Evolutionary conservation across 2,329 filamentous ascomycete genomes (phyloP), one percentile per base, ranked within the genome.

Genomic region (Zelopaecilomyces penicillatus): DNA sequence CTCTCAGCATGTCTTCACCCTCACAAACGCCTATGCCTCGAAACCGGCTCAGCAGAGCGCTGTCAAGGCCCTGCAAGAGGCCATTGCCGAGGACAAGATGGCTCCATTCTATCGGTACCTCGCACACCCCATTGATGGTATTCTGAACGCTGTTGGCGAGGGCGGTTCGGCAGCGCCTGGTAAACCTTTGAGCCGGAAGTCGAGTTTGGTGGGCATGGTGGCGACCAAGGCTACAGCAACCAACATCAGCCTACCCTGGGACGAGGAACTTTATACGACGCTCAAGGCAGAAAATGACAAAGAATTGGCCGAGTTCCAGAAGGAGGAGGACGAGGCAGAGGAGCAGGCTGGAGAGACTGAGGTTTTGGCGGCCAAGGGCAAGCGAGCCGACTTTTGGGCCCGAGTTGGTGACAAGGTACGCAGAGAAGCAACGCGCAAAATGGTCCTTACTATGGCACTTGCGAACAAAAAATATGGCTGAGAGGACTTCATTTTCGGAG

Each of bases 281-380:
- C 69, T 93, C 53, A 80, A 83, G 64, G 79, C 78, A 52, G 83
- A 87, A 52, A 93, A 93, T 57, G 84, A 87, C 56, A 76, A 78
- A 58, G 85, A 91, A 70, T 70, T 91, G 39, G 83, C 85, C 53
- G 76, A 70, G 42, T 80, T 85, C 58, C 82, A 90, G 68, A 89
- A 89, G 66, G 87, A 93, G 66, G 84, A 91, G 65, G 91, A 95
- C 50, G 90, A 98, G 63, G 93, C 93, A 7, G 84, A 85, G 35
- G 93, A 98, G 75, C 90, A 94, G 67, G 91, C 91, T 48, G 93
- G 93, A 44, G 93, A 98, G 60, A 96, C 88, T 9, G 93, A 98
- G 70, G 82, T 98, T 53, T 83, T 91, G 68, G 87, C 88, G 45
- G 93, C 90, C 54, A 82, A 86, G 67, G 90, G 90, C 55, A 97